A percentile compares a stretch with the other conserved stretches of the same genome.
Conservation (phyloP, 2,329 filamentous ascomycete species). For the Neofusicoccum ribis region DNA sequence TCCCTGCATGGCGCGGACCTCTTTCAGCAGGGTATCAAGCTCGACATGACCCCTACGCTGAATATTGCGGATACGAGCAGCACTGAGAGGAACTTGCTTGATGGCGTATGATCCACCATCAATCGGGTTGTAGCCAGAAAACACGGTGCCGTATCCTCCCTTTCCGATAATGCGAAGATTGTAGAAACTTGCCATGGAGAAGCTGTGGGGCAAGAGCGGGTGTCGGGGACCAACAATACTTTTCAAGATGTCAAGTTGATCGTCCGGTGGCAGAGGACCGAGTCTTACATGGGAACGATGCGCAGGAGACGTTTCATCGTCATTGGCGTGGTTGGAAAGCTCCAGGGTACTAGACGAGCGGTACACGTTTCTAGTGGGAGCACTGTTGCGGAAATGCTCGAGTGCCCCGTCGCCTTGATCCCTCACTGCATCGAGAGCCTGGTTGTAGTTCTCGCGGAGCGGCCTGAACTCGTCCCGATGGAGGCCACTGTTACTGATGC, state of each 20-base stretch:
- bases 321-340: background rate
- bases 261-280: constrained; percentile 12
- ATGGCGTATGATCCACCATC: constrained; percentile 65
- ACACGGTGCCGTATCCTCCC: constrained; percentile 67
- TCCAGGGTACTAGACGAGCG: background rate
- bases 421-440: constrained; percentile 1
- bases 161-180: constrained; percentile 58
- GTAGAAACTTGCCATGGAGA: constrained; percentile 41
- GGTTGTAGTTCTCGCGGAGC: constrained; percentile 12
- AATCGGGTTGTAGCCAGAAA: constrained; percentile 60
- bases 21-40: constrained; percentile 58
- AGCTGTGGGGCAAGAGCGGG: constrained; percentile 53
- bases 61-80: constrained; percentile 53
- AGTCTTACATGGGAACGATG: background rate
- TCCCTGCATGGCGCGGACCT: constrained; percentile 62
- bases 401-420: background rate
- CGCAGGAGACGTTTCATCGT: background rate
- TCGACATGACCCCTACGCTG: constrained; percentile 53
- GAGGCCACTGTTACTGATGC: background rate
- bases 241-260: constrained; percentile 27
- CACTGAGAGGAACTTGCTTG: constrained; percentile 63
- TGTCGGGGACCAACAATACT: constrained; percentile 13
- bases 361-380: background rate
- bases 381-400: background rate
- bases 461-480: constrained; percentile 6